Evolutionary conservation across 805 yeast genomes (phyloP).

Genomic region (Hanseniaspora vineae): DNA sequence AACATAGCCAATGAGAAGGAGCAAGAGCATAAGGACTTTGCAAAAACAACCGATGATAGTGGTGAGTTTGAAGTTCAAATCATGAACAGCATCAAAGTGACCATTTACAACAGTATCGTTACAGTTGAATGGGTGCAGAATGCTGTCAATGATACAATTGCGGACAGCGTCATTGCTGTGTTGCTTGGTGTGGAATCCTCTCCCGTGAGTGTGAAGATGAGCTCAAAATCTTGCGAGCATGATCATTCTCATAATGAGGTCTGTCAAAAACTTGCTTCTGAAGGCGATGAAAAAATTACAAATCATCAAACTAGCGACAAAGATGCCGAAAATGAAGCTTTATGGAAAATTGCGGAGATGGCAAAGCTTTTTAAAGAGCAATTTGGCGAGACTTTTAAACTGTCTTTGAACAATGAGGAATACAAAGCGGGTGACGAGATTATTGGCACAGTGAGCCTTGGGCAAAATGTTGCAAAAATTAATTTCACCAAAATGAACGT

Average conservation of each 20-base stretch:
- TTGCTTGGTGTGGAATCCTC: constrained; percentile 85
- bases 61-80: constrained; percentile 39
- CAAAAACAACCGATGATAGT: constrained; percentile 15
- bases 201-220: constrained; percentile 85
- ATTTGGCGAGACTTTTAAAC: constrained; percentile 64
- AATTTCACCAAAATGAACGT: constrained; percentile 55
- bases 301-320: background rate
- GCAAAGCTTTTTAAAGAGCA: constrained; percentile 61
- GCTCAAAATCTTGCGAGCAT: constrained; percentile 40
- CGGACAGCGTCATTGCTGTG: constrained; percentile 87
- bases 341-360: constrained; percentile 38
- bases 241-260: constrained; percentile 4
- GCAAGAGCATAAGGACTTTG: constrained; percentile 23
- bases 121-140: constrained; percentile 87
- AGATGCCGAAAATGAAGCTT: constrained; percentile 10
- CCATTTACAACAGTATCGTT: constrained; percentile 35
- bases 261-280: too few relatives aligned
- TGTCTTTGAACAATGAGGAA: constrained; percentile 13
- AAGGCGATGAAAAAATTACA: too few relatives aligned
- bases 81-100: constrained; percentile 52
- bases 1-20: constrained; percentile 13
- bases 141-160: constrained; percentile 79
- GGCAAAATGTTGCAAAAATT: constrained; percentile 59
- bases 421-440: constrained; percentile 18
- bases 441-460: constrained; percentile 54